Evolutionary conservation across 495 filamentous ascomycete genomes (phyloP), one percentile per base, ranked within the genome.

Genomic region (Cercophora newfieldiana): DNA sequence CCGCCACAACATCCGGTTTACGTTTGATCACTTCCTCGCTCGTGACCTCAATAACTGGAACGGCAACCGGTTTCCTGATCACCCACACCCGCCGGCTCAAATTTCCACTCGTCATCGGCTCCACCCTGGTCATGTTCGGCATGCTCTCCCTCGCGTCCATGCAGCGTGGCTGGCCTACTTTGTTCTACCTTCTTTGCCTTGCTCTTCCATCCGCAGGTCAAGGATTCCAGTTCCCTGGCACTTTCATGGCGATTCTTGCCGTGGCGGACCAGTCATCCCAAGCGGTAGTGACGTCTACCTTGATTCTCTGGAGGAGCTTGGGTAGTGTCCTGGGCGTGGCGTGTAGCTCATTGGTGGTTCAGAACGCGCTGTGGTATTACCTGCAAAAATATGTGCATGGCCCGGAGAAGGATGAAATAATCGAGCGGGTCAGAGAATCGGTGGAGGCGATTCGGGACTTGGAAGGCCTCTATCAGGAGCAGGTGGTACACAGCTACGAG

Each of bases 321-420:
- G 91, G 90, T 10, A 83, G 80, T 51, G 90, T 93, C 1, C 81
- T 93, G 70, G 91, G 91, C 7, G 85, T 93, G 28, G 84, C 90
- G 3, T 79, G 81, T 29, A 90, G 87, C 63, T 91, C 89, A 71
- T 82, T 92, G 69, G 85, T 93, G 25, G 80, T 94, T 65, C 91
- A 94, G 75, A 93, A 93, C 72, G 80, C 83, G 2, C 80, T 94
- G 30, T 68, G 83, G 24, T 82, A 79, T 12, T 86, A 87, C 59
- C 79, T 94, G 0, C 75, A 86, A 0, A 65, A 74, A 50, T 79
- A 82, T 48, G 86, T 93, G 0, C 82, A 78, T 0, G 87, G 85
- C 0, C 76, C 79, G 0, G 77, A 85, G 14, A 76, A 76, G 73
- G 66, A 68, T 14, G 58, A 60, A 0, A 68, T 83, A 16, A 70